Conservation (phyloP, 768 basidiomycete genomes). For the Tulasnella calospora region DNA sequence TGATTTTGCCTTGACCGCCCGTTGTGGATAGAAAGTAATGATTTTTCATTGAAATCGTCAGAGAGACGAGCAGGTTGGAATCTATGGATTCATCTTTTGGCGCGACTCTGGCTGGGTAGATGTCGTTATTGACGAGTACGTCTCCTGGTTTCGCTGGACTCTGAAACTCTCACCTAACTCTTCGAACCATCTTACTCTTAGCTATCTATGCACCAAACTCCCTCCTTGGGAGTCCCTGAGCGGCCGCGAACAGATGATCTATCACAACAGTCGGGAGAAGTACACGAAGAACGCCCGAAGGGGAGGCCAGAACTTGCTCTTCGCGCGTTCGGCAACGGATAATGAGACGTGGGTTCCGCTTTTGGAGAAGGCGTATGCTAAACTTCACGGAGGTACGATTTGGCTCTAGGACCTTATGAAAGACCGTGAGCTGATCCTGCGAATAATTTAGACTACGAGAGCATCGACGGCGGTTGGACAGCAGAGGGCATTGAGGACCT, state of each 20-base stretch:
- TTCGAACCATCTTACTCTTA: slow-evolving; percentile 30
- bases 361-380: slow-evolving; percentile 49
- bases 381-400: slow-evolving; percentile 39
- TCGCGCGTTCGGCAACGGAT: slow-evolving; percentile 44
- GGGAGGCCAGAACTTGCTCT: slow-evolving; percentile 47
- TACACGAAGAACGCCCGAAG: slow-evolving; percentile 46
- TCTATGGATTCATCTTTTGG: slow-evolving; percentile 58
- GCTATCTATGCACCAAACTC: slow-evolving; percentile 47
- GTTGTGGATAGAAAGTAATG: not conserved
- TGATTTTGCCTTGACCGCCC: not conserved
- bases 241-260: slow-evolving; percentile 41
- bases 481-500: slow-evolving; percentile 54
- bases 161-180: not conserved
- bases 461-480: slow-evolving; percentile 42
- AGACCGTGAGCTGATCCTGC: not conserved
- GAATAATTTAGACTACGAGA: slow-evolving; percentile 43
- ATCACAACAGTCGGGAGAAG: slow-evolving; percentile 47
- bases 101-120: slow-evolving; percentile 50
- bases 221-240: slow-evolving; percentile 51
- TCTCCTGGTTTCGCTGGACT: not conserved
- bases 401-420: not conserved
- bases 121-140: slow-evolving; percentile 56
- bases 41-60: slow-evolving; percentile 28
- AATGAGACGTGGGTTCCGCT: slow-evolving; percentile 50
- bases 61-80: slow-evolving; percentile 50